Evolutionary conservation across 192 early-diverging fungal genomes (phyloP), one percentile per base, ranked within the genome.

Genomic region (Geranomyces variabilis): DNA sequence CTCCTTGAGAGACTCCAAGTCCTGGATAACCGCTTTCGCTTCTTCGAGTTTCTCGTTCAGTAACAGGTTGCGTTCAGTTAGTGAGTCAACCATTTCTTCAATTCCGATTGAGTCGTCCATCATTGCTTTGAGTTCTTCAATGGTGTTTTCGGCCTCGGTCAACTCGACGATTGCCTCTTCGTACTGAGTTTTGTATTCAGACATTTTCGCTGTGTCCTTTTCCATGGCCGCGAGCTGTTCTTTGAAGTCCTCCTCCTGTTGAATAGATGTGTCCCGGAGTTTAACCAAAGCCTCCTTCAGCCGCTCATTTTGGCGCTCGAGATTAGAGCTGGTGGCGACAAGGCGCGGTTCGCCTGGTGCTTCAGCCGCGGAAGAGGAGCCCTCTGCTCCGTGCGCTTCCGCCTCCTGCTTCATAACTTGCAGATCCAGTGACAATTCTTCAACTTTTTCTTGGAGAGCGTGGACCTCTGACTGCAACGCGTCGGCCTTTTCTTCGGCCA

Each of bases 401-500:
- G 67, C 41, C 56, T 92, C 89, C 45, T 89, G 80, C 62, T 90
- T 86, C 60, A 89, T 69, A 0, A 90, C 80, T 53, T 91, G 87
- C 33, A 94, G 62, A 67, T 89, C 88, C 21, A 91, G 83, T 31
- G 75, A 79, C 59, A 93, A 81, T 71, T 94, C 94, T 48, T 90
- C 92, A 8, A 93, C 77, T 65, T 91, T 90, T 62, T 95, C 93
- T 63, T 91, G 91, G 22, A 94, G 73, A 22, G 83, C 63, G 36
- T 80, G 80, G 0, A 89, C 80, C 70, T 95, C 93, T 29, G 89
- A 89, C 66, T 89, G 84, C 59, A 94, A 62, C 19, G 85, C 80
- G 46, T 96, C 94, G 24, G 89, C 88, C 45, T 83, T 84, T 71
- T 96, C 94, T 67, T 95, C 94, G 0, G 93, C 94, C 84, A 95